Conservation (phyloP, 73 alveolate genomes). For the Urostyla sp. region DNA sequence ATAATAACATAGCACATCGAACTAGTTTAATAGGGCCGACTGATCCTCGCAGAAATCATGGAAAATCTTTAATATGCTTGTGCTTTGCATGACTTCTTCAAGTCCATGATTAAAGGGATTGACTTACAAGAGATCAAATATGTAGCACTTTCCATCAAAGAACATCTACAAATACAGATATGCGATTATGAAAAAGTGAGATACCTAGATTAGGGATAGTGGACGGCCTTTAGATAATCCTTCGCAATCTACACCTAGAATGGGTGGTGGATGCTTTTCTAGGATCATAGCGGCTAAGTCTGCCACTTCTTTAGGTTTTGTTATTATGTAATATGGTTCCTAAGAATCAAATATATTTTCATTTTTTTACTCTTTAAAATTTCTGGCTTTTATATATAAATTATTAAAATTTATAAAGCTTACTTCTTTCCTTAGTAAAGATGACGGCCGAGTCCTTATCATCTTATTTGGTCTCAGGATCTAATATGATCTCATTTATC, state of each 20-base stretch:
- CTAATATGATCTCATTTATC: no score
- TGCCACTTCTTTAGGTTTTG: slow-evolving; percentile 48
- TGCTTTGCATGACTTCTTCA: slow-evolving; percentile 46
- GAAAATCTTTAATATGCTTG: slow-evolving; percentile 55
- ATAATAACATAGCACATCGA: slow-evolving; percentile 36
- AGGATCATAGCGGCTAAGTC: slow-evolving; percentile 23
- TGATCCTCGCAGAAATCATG: slow-evolving; percentile 74
- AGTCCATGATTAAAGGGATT: slow-evolving; percentile 56
- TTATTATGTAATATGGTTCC: slow-evolving; percentile 41
- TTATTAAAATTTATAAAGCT: slow-evolving; percentile 11
- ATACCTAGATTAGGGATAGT: slow-evolving; percentile 50
- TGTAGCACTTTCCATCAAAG: slow-evolving; percentile 54
- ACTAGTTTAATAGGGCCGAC: slow-evolving; percentile 58
- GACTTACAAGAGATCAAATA: slow-evolving; percentile 53
- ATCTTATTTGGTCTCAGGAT: no score
- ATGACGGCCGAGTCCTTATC: no score
- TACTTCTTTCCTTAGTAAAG: no score
- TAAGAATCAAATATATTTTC: slow-evolving; percentile 29
- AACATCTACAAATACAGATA: slow-evolving; percentile 23
- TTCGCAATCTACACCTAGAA: slow-evolving; percentile 65
- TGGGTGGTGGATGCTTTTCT: slow-evolving; percentile 28
- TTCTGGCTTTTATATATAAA: no score
- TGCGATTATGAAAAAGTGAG: background rate
- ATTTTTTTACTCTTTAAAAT: background rate
- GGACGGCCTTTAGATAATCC: slow-evolving; percentile 61